Evolutionary conservation across 148 eudicot genomes (phyloP), one percentile per base, ranked within the genome.

Genomic region (Silene latifolia): DNA sequence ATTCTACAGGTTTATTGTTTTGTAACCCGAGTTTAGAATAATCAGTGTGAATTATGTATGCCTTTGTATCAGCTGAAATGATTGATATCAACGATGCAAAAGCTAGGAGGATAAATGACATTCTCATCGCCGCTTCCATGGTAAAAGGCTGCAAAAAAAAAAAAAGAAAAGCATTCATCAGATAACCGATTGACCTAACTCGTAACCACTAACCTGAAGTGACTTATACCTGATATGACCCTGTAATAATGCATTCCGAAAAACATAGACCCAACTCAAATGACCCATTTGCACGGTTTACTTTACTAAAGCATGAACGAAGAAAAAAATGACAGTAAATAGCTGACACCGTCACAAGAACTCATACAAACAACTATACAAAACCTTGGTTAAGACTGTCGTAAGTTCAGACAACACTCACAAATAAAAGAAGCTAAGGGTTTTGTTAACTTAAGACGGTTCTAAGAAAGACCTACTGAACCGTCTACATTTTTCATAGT

Each of bases 1-100:
- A 79, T 72, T 69, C 75, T 59, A 47, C 72, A 39, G 87, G 77
- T 15, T 58, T 35, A 69, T 69, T 47, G 70, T 79, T 56, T 76
- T 70, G 67, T 54, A 82, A 70, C 57, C 48, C 57, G 72, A 75
- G 66, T 73, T 77, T 87, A 42, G 84, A 39, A 75, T 76, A 75
- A 77, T 88, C 91, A 79, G 86, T 88, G 78, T 88, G 91, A 48
- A 88, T 74, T 35, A 88, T 81, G 78, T 88, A 88, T 13, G 84
- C 78, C 57, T 72, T 44, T 64, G 60, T 80, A 39, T 81, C 79
- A 58, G 61, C 57, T 51, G 71, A 75, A 59, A 17, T 76, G 82
- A 51, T 23, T 70, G 86, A 78, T 66, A 47, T 67, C 70, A 60
- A 57, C 21, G 74, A 72, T 44, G 77, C 42, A 14, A 80, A 12